Conservation (phyloP, 2,329 filamentous ascomycete genomes). For the Neofusicoccum laricinum region DNA sequence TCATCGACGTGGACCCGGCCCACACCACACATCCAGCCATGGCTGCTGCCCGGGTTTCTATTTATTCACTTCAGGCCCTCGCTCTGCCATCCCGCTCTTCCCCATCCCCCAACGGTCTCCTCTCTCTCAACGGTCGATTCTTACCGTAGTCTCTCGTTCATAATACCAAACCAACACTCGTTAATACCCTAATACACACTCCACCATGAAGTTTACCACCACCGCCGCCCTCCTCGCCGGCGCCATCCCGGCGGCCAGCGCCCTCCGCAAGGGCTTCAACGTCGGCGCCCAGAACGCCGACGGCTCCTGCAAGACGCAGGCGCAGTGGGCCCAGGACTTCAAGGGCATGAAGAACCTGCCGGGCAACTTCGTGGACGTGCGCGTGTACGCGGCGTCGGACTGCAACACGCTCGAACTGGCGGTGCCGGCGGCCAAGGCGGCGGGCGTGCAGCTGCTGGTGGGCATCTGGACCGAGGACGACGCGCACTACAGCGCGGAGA, state of each 20-base stretch:
- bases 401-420: constrained; percentile 24
- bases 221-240: constrained; percentile 5
- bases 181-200: constrained; percentile 4
- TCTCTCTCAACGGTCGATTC: constrained; percentile 2
- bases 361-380: constrained; percentile 26
- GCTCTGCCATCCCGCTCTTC: neutral
- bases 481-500: constrained; percentile 32
- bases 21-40: neutral
- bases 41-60: constrained; percentile 16
- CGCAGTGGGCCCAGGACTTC: constrained; percentile 29
- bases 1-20: constrained; percentile 7
- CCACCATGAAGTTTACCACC: constrained; percentile 16
- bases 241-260: constrained; percentile 31
- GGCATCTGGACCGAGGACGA: constrained; percentile 34
- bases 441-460: constrained; percentile 35
- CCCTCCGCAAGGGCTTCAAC: constrained; percentile 32
- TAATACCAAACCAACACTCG: neutral
- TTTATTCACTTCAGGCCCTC: constrained; percentile 6
- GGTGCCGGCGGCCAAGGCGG: constrained; percentile 34
- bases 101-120: neutral
- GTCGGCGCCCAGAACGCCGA: constrained; percentile 26
- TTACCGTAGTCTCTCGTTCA: constrained; percentile 13
- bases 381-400: constrained; percentile 29
- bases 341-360: constrained; percentile 25
- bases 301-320: constrained; percentile 26